Evolutionary conservation across 2,329 filamentous ascomycete genomes (phyloP), one percentile per base, ranked within the genome.

Genomic region (Shiraia sp.): DNA sequence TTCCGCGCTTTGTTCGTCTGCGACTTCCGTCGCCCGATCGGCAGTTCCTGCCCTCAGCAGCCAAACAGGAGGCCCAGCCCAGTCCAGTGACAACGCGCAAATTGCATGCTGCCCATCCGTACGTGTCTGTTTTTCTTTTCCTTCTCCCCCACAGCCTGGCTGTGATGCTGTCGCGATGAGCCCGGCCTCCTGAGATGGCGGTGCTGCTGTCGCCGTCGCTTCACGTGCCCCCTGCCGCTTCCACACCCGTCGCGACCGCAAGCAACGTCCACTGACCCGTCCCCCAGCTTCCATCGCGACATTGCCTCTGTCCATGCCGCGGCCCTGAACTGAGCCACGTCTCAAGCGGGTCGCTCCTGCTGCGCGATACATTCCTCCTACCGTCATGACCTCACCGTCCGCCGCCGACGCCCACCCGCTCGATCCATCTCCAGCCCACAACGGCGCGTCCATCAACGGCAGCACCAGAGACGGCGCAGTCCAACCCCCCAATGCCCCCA

Each of bases 71-170:
- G 47, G 62, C 53, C 59, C 58, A 62, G 62, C 54, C 64, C 61
- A 64, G 63, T 54, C 60, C 54, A 55, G 56, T 60, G 62, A 66
- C 62, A 61, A 67, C 65, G 65, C 66, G 66, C 65, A 63, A 61
- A 60, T 65, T 68, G 64, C 63, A 63, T 62, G 56, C 52, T 53
- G 19, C 42, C 47, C 49, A 56, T 55, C 63, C 66, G 68, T 70
- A 66, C 62, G 66, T 70, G 48, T 50, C 4, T 22, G 19, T 22
- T 22, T 22, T 22, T 22, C 19, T 45, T 52, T 47, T 48, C 40
- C 24, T 32, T 32, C 38, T 40, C 41, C 33, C 32, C 40, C 24
- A 45, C 36, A 27, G 24, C 32, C 13, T 17, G 26, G 16, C 26
- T 23, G 37, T 46, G 47, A 45, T 42, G 24, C 36, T 37, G 33